Conservation (phyloP, 257 asterid genomes). For the Solanum pinnatisectum region DNA sequence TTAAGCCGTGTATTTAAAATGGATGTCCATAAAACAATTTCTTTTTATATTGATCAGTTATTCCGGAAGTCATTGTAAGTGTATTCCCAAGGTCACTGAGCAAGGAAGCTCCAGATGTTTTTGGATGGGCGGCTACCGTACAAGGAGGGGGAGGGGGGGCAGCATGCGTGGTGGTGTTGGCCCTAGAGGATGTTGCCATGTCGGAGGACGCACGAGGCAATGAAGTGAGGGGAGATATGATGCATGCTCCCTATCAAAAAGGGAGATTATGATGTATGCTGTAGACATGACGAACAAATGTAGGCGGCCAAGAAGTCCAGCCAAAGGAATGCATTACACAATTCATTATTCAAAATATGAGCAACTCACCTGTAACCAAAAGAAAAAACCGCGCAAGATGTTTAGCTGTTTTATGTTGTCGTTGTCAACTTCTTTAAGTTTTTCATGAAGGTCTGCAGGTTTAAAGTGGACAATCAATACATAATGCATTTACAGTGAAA, state of each 20-base stretch:
- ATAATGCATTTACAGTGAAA: background rate
- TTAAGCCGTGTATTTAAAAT: background rate
- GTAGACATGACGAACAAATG: background rate
- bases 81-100: background rate
- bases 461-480: background rate
- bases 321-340: background rate
- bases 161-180: background rate
- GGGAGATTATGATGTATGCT: background rate
- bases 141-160: background rate
- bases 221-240: background rate
- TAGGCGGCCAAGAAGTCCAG: background rate
- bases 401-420: background rate
- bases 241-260: background rate
- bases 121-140: background rate
- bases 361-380: slow-evolving; percentile 2
- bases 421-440: background rate
- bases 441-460: background rate
- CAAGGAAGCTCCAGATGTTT: background rate
- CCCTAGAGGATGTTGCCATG: background rate
- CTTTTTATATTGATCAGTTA: background rate
- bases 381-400: background rate
- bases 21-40: background rate
- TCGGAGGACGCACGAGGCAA: background rate
- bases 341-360: background rate
- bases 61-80: background rate